Evolutionary conservation across 495 filamentous ascomycete species (phyloP), one percentile per base, ranked within the genome.

Genomic region (Glutinoglossum americanum): DNA sequence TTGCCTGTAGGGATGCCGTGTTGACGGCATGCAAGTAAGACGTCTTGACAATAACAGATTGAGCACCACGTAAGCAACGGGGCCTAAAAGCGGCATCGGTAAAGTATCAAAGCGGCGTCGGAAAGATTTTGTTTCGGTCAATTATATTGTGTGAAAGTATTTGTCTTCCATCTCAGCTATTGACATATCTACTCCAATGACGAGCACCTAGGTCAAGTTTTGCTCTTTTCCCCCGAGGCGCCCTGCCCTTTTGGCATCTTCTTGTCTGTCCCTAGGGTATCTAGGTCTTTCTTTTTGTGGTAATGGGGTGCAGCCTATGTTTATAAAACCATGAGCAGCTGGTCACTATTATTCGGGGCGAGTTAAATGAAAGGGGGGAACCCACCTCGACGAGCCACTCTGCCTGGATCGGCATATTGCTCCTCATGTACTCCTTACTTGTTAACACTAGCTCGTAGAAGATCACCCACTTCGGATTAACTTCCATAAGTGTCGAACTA

Each of bases 401-500:
- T 0, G 85, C 72, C 62, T 90, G 79, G 21, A 96, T 72, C 1
- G 89, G 90, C 74, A 96, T 83, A 33, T 82, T 81, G 62, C 80
- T 88, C 33, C 92, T 71, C 80, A 95, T 93, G 64, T 89, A 98
- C 73, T 96, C 90, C 73, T 89, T 89, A 57, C 81, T 89, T 61
- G 92, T 97, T 23, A 94, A 72, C 35, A 96, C 90, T 60, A 96
- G 66, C 70, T 98, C 93, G 62, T 86, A 89, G 67, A 89, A 98
- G 33, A 95, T 79, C 54, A 94, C 79, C 78, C 84, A 89, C 70
- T 86, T 89, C 21, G 89, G 90, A 62, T 88, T 85, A 4, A 80
- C 74, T 62, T 87, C 82, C 70, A 86, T 83, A 58, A 96, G 70
- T 55, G 85, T 85, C 58, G 79, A 84, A 56, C 81, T 85, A 1